Evolutionary conservation across 352 stramenopile species (phyloP), one percentile per base, ranked within the genome.

Genomic region (Pythium dissimile): DNA sequence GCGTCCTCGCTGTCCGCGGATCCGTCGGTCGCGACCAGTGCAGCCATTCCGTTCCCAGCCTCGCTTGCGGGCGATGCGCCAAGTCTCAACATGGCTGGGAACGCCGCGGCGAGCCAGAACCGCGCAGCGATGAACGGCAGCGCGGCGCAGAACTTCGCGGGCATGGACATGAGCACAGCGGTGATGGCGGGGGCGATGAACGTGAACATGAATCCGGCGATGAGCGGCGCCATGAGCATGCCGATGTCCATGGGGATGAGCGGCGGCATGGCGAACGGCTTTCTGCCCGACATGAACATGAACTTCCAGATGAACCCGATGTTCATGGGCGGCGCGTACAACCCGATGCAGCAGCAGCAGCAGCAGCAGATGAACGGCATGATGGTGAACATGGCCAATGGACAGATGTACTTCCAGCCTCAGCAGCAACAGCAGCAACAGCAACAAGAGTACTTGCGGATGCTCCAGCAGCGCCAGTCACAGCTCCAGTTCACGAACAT

Each of bases 401-500:
- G 67, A 3, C 81, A 89, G 45, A 64, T 67, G 54, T 76, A 83
- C 38, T 89, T 84, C 46, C 84, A 82, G 52, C 80, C 80, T 44
- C 66, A 72, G 15, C 76, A 88, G 48, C 60, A 67, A 31, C 80
- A 90, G 49, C 76, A 88, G 51, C 60, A 67, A 34, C 82, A 92
- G 47, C 81, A 92, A 53, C 84, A 94, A 60, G 78, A 92, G 26
- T 92, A 91, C 66, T 73, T 90, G 63, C 76, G 83, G 10, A 86
- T 80, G 72, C 54, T 85, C 15, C 75, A 85, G 52, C 75, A 64
- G 39, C 64, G 63, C 21, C 60, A 76, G 20, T 61, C 62, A 20
- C 61, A 62, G 23, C 69, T 82, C 43, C 75, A 83, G 61, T 75
- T 64, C 26, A 45, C 56, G 15, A 59, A 31, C 43, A 58, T 70